Conservation (phyloP, 176 grass and related monocot genomes). For the Rhynchospora pubera region DNA sequence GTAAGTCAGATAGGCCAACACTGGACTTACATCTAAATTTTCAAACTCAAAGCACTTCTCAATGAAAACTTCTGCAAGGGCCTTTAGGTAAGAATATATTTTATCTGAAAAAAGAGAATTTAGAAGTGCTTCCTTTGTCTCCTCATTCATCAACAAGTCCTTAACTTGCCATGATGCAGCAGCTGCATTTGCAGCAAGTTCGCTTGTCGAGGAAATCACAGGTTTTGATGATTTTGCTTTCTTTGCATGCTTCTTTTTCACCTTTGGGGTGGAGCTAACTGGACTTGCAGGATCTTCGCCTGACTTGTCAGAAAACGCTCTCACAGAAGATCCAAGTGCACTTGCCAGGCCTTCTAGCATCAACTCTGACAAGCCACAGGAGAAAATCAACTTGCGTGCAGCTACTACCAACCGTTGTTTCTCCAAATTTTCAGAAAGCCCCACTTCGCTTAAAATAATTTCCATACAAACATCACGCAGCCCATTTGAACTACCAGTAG, state of each 20-base stretch:
- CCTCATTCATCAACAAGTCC: conserved; percentile 46
- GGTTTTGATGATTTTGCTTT: conserved; percentile 58
- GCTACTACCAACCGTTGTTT: conserved; percentile 36
- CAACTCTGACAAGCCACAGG: conserved; percentile 50
- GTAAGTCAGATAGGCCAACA: conserved; percentile 60
- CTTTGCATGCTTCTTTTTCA: conserved; percentile 48
- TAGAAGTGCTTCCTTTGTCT: conserved; percentile 45
- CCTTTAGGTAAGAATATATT: conserved; percentile 55
- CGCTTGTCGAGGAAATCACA: conserved; percentile 19
- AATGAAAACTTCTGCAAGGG: conserved; percentile 56
- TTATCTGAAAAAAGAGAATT: conserved; percentile 50
- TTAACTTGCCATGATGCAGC: conserved; percentile 77
- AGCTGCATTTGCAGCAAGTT: conserved; percentile 42
- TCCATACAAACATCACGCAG: conserved; percentile 55
- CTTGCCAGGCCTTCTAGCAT: conserved; percentile 69
- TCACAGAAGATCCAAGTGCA: conserved; percentile 50
- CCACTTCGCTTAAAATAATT: conserved; percentile 44
- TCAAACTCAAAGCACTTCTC: conserved; percentile 53
- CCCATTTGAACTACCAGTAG: conserved; percentile 41
- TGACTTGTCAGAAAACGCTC: conserved; percentile 42
- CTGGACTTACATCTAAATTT: conserved; percentile 40
- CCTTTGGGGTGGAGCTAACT: conserved; percentile 40
- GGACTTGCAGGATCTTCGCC: conserved; percentile 25
- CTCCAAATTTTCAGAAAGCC: conserved; percentile 45
- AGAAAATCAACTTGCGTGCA: conserved; percentile 61